A percentile compares a stretch with the other conserved stretches of the same genome.
Conservation (phyloP, 352 stramenopile genomes). For the Phytophthora syringae region DNA sequence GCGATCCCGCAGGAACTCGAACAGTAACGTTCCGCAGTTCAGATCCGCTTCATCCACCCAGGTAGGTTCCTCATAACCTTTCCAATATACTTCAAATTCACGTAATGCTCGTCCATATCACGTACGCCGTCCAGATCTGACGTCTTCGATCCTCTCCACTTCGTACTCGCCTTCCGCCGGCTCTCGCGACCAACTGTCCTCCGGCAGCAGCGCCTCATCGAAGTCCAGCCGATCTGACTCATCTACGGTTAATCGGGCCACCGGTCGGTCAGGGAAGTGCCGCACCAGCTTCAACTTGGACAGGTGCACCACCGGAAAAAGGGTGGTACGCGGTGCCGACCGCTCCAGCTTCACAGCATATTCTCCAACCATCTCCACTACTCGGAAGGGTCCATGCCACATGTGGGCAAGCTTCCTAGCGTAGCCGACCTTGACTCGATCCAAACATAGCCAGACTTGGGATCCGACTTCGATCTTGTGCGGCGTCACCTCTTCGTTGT, state of each 20-base stretch:
- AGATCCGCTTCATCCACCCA: slow-evolving; percentile 8
- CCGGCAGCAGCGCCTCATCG: slow-evolving; percentile 26
- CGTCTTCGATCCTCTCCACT: slow-evolving; percentile 16
- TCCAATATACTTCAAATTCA: slow-evolving; percentile 2
- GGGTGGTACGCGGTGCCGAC: not conserved
- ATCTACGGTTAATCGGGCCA: not conserved
- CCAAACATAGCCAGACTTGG: too few species aligned
- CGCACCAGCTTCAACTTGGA: not conserved
- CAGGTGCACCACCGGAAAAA: not conserved
- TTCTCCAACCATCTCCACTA: not conserved
- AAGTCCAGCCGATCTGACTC: slow-evolving; percentile 18
- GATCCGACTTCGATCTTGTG: too few species aligned
- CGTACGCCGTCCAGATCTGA: not conserved
- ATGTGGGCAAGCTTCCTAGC: too few species aligned
- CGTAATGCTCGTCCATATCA: not conserved
- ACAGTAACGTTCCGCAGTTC: slow-evolving; percentile 9
- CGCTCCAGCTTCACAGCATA: not conserved
- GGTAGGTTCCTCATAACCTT: not conserved
- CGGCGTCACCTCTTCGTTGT: too few species aligned
- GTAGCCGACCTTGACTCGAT: too few species aligned
- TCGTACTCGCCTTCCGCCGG: not conserved
- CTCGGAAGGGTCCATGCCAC: too few species aligned
- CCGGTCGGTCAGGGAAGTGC: not conserved
- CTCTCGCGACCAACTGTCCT: slow-evolving; percentile 31
- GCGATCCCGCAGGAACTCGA: too few species aligned